Base-by-base conservation (phyloP, 176 grass and related monocot species). In the Ampelocalamus luodianensis region DNA sequence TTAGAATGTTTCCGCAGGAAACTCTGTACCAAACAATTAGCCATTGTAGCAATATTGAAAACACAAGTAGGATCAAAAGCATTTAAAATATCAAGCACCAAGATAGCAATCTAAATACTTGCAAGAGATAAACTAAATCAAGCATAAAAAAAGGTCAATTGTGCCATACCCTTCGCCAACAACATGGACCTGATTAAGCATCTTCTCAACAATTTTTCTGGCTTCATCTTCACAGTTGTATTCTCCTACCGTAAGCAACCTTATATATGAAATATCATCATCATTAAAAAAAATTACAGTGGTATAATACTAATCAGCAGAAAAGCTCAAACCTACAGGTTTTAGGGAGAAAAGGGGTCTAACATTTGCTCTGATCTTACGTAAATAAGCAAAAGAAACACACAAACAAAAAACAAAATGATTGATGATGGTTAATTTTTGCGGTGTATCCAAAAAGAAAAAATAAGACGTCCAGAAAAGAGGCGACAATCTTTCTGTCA, bases 101-200 rank as follows among this genome's bases (percentile, higher is more conserved):
- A 56, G 49, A 46, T 66, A 65, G 20, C 38, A 37, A 10, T 16
- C 39, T 42, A 73, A 72, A 83, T 46, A 73, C 29, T 76, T 53
- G 48, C 37, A 65, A 82, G 78, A 87, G 59, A 90, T 39, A 6
- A 65, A 59, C 17, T 71, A 22, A 85, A 64, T 50, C 5, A 74
- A 86, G 13, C 26, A 84, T 7, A 81, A 42, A 40, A 87, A 87
- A 42, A 67, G 27, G 14, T 69, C 48, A 82, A 74, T 46, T 68
- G 65, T 24, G 56, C 3, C 71, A 50, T 94, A 98, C 96, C 96
- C 96, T 98, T 98, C 93, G 83, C 96, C 96, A 69, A 93, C 87
- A 59, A 98, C 69, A 85, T 98, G 93, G 77, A 92, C 84, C 55
- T 92, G 93, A 92, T 93, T 87, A 74, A 98, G 85, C 91, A 95